A percentile compares a stretch with the other conserved stretches of the same genome.
Evolutionary conservation across 371 early-diverging fungal genomes (phyloP).

Genomic region (Coemansia sp.): DNA sequence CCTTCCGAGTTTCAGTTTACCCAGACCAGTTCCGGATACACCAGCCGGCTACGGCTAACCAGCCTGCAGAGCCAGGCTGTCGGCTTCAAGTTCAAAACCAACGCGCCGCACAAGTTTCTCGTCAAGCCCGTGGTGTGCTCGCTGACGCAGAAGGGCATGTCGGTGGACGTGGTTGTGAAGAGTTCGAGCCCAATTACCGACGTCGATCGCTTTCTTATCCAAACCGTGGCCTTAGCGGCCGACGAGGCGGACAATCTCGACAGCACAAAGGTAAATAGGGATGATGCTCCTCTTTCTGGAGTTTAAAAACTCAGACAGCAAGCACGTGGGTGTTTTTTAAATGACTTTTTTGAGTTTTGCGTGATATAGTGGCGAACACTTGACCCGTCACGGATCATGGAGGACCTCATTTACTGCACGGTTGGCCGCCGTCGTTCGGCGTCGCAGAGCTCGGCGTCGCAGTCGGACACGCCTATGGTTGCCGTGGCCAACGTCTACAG

Average conservation of each 20-base stretch:
- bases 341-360: too few relatives aligned
- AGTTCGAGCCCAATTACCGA: slow-evolving; percentile 39
- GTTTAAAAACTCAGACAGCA: not conserved
- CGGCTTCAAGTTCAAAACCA: slow-evolving; percentile 66
- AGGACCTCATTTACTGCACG: slow-evolving; percentile 55
- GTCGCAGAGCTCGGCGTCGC: slow-evolving; percentile 41
- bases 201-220: slow-evolving; percentile 50
- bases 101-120: slow-evolving; percentile 60
- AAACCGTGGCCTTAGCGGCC: slow-evolving; percentile 42
- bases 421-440: slow-evolving; percentile 39
- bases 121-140: slow-evolving; percentile 61
- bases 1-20: slow-evolving; percentile 50
- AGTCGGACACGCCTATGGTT: slow-evolving; percentile 24
- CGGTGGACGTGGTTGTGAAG: slow-evolving; percentile 58
- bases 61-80: slow-evolving; percentile 51
- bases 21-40: slow-evolving; percentile 43
- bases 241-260: slow-evolving; percentile 41
- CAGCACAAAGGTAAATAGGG: slow-evolving; percentile 42
- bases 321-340: not conserved
- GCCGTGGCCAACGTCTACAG: slow-evolving; percentile 32
- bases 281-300: too few relatives aligned
- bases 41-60: slow-evolving; percentile 51
- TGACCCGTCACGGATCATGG: slow-evolving; percentile 54
- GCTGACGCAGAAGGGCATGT: slow-evolving; percentile 50
- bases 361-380: slow-evolving; percentile 53